Evolutionary conservation across 2,329 filamentous ascomycete species (phyloP), one percentile per base, ranked within the genome.

Genomic region (Didymellaceae sp.): DNA sequence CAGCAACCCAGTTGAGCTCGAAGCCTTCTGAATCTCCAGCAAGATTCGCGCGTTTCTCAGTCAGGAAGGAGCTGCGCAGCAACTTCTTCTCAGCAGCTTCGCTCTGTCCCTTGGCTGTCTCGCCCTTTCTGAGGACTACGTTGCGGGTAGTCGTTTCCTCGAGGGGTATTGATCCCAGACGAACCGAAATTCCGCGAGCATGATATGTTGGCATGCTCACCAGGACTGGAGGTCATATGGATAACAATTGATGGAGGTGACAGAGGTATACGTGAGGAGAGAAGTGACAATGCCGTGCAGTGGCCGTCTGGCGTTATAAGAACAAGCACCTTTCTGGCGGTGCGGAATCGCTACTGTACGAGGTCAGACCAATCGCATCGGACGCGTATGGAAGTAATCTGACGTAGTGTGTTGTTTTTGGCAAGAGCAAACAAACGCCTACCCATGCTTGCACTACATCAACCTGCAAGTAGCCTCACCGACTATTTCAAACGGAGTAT

Each of bases 121-220:
- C 53, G 24, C 60, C 59, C 44, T 66, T 71, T 26, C 49, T 62
- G 14, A 57, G 32, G 13, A 56, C 51, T 7, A 70, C 54, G 1
- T 63, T 37, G 14, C 35, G 50, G 11, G 67, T 70, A 32, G 64
- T 62, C 2, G 68, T 62, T 16, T 64, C 62, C 3, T 47, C 43
- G n/a, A 73, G 64, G n/a, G 58, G 47, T 26, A 58, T 47, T 6
- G 59, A 50, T 17, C 58, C 62, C 31, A 74, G 57, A 21, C 56
- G 58, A 24, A 65, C 53, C 13, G 62, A 54, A 14, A 71, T 46
- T 42, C 64, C 62, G 13, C 59, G 55, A 35, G 67, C 58, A 54
- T 63, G 45, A 38, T 73, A 71, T n/a, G 55, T 57, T 24, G 70
- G 71, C 71, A 73, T 73, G 16, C 31, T 44, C 21, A 14, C n/a